Evolutionary conservation across 331 rosid genomes (phyloP).

Genomic region (Malus hybrid): DNA sequence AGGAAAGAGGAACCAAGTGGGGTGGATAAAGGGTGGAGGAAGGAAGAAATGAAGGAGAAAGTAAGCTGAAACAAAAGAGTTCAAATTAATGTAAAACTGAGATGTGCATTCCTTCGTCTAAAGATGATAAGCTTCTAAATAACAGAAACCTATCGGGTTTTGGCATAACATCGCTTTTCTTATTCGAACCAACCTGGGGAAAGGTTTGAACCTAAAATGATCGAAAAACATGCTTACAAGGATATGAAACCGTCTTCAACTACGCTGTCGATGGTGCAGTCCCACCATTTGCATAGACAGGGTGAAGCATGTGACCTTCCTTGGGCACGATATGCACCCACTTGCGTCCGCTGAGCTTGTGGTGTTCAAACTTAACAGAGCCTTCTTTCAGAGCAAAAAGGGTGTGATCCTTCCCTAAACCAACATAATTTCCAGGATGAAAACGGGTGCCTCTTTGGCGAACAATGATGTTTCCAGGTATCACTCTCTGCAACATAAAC

Average conservation of each 20-base stretch:
- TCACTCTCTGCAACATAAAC: slow-evolving; percentile 59
- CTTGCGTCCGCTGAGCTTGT: slow-evolving; percentile 77
- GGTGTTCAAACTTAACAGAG: slow-evolving; percentile 60
- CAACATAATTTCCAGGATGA: slow-evolving; percentile 90
- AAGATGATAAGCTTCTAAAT: no score
- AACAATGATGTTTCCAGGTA: slow-evolving; percentile 87
- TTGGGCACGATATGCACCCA: slow-evolving; percentile 84
- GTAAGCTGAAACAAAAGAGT: neutral
- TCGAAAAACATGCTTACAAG: no score
- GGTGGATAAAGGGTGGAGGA: no score
- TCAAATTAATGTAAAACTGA: neutral
- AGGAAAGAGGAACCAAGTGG: no score
- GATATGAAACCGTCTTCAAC: no score
- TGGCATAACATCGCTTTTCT: no score
- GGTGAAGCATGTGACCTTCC: slow-evolving; percentile 66
- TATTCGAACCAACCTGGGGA: no score
- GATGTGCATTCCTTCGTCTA: neutral
- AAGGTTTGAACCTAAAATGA: no score
- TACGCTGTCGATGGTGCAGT: no score
- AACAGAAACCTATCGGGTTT: no score
- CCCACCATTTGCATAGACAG: slow-evolving; percentile 21
- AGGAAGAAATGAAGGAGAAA: no score
- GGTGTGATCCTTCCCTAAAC: slow-evolving; percentile 83
- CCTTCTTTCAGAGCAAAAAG: slow-evolving; percentile 85
- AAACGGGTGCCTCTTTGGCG: slow-evolving; percentile 85